Evolutionary conservation across 1,284 basidiomycete genomes (phyloP).

Genomic region (Tetrapyrgos nigripes): DNA sequence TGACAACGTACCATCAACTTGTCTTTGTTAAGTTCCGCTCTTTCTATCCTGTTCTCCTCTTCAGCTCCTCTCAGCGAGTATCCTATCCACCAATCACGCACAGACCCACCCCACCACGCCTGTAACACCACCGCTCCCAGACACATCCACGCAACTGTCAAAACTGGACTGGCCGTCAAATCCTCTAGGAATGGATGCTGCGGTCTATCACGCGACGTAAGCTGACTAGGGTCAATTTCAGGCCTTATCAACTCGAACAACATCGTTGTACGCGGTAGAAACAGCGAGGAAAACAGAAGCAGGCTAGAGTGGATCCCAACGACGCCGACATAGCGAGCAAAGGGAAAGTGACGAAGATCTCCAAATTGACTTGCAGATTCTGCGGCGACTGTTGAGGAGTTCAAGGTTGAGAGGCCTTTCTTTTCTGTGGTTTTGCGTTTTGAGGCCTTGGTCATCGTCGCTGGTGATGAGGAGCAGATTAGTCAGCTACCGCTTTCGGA

Average conservation of each 20-base stretch:
- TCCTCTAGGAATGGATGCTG: constrained; percentile 70
- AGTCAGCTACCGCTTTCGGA: too few relatives aligned
- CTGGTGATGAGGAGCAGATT: too few relatives aligned
- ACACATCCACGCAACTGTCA: constrained; percentile 68
- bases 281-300: constrained; percentile 68
- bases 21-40: constrained; percentile 43
- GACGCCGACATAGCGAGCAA: constrained; percentile 68
- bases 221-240: constrained; percentile 35
- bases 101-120: constrained; percentile 77
- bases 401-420: neutral
- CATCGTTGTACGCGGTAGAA: constrained; percentile 66
- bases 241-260: constrained; percentile 45
- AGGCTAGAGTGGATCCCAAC: constrained; percentile 77
- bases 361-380: constrained; percentile 2
- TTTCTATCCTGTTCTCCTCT: constrained; percentile 49
- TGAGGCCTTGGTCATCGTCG: too few relatives aligned
- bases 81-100: constrained; percentile 60
- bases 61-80: constrained; percentile 30
- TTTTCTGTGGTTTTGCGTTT: neutral
- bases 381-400: neutral
- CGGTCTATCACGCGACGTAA: constrained; percentile 62
- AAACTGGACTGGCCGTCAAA: constrained; percentile 67
- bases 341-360: constrained; percentile 34
- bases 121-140: constrained; percentile 65
- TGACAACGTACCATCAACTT: constrained; percentile 43